Evolutionary conservation across 2,329 filamentous ascomycete species (phyloP), one percentile per base, ranked within the genome.

Genomic region (Ophiostoma australiae): DNA sequence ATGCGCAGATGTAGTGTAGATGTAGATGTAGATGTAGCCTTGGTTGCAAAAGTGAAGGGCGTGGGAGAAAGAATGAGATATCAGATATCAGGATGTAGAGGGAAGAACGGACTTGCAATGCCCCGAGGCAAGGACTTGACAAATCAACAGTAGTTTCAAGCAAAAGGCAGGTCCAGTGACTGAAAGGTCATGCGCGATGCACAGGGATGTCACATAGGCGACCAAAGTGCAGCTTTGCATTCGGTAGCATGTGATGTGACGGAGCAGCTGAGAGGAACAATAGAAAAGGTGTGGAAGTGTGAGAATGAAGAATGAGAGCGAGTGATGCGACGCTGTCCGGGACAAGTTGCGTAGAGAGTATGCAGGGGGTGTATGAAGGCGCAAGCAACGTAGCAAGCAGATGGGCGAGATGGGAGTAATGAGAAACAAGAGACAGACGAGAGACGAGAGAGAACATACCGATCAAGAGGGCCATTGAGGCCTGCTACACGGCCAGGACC

Each of bases 391-490:
- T 35, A n/a, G 74, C 66, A 70, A 61, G 70, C 72, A 73, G 72
- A 70, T 52, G 48, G 48, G 7, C 15, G 44, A 39, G 37, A 13
- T 48, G 44, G 7, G 44, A 48, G 44, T 6, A 20, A 37, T 13
- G n/a, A 58, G n/a, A 4, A 23, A 23, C 1, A 27, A 27, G 52
- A 58, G n/a, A 23, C 20, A 23, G 3, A 6, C 23, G 7, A 15
- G 15, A 63, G 58, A 33, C 23, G 58, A 35, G 3, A 63, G 58
- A 63, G 71, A 73, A 77, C 92, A 90, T 89, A 98, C 94, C 93
- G 96, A 84, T 98, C 94, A 80, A 97, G 83, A 79, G 89, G 85
- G 74, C 93, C 90, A 79, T 96, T 86, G 37, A 90, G 87, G 76
- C 86, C 85, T 78, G 91, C 93, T 74, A 97, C 80, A 80, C 82